Evolutionary conservation across 163 green algal species (phyloP), one percentile per base, ranked within the genome.

Genomic region (Scenedesmus sp.): DNA sequence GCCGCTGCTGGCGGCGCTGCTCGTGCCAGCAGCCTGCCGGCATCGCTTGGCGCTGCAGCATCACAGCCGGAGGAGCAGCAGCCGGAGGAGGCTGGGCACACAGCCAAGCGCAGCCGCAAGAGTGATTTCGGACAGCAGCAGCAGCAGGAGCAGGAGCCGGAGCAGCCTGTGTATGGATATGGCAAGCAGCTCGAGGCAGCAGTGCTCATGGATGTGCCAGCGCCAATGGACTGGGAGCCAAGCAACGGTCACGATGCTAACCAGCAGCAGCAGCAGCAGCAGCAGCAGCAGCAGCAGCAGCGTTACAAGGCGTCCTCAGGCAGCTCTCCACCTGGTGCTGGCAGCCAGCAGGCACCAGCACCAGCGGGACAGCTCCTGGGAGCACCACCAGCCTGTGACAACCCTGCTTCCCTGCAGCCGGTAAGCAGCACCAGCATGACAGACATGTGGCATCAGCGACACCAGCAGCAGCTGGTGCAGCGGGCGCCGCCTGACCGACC

Each of bases 111-210:
- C 44, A 85, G 79, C 79, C 30, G 33, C 26, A 86, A 40, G 44
- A 44, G 46, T 72, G 44, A 86, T 3, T 2, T 20, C 20, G 56
- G 56, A 16, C 20, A 43, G 13, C 44, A 33, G 70, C n/a, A 37
- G 40, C 81, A 87, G n/a, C 51, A 76, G 81, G 49, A 86, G 82
- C 82, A 87, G 82, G 35, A 87, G 82, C 82, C 78, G 82, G 35
- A 87, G 35, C 82, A 56, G 53, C 2, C 9, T 76, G 30, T 40
- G 7, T 5, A 6, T 76, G 30, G 6, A 7, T 76, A 40, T 18
- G 30, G 65, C 30, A 76, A 20, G 65, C 65, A 76, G 65, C 65
- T 37, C 40, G 30, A 76, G 9, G 65, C 65, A 40, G 65, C 65
- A 76, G 65, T 1, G 30, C 30, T 40, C 9, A 16, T 40, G 30